Evolutionary conservation across 805 yeast genomes (phyloP).

Genomic region (Metschnikowia gelsemii): DNA sequence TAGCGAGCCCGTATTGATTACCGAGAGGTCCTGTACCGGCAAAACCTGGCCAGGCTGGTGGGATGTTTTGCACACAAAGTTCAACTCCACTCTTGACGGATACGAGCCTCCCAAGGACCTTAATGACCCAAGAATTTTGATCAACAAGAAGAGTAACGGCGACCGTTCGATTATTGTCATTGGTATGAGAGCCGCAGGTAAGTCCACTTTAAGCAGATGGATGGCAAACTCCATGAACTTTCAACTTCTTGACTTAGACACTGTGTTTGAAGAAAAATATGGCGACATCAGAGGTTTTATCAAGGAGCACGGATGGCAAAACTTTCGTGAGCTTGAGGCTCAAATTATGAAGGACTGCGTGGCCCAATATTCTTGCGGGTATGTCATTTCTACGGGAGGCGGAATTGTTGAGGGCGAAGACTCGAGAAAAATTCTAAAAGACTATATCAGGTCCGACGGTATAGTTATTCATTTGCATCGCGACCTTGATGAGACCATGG

Average conservation of each 20-base stretch:
- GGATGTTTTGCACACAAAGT: conserved; percentile 77
- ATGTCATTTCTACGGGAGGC: conserved; percentile 92
- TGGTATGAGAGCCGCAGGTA: conserved; percentile 99
- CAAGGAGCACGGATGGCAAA: conserved; percentile 78
- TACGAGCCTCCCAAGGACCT: conserved; percentile 43
- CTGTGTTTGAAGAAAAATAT: conserved; percentile 56
- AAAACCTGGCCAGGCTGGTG: conserved; percentile 99
- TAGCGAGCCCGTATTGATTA: conserved; percentile 61
- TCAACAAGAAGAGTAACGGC: conserved; percentile 34
- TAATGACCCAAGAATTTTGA: conserved; percentile 20
- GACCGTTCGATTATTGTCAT: conserved; percentile 69
- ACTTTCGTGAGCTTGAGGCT: conserved; percentile 69
- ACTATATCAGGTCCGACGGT: conserved; percentile 58
- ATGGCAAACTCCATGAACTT: conserved; percentile 69
- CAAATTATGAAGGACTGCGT: conserved; percentile 53
- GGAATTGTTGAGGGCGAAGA: conserved; percentile 80
- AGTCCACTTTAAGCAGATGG: conserved; percentile 81
- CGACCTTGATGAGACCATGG: conserved; percentile 74
- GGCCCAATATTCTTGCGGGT: conserved; percentile 40
- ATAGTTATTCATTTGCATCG: conserved; percentile 90
- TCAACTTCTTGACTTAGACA: conserved; percentile 73
- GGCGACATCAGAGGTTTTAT: conserved; percentile 61
- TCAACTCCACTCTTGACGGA: conserved; percentile 71
- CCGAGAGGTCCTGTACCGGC: conserved; percentile 89
- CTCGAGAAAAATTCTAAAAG: conserved; percentile 64